Base-by-base conservation (phyloP, 495 filamentous ascomycete genomes). In the Penicillium odoratum region DNA sequence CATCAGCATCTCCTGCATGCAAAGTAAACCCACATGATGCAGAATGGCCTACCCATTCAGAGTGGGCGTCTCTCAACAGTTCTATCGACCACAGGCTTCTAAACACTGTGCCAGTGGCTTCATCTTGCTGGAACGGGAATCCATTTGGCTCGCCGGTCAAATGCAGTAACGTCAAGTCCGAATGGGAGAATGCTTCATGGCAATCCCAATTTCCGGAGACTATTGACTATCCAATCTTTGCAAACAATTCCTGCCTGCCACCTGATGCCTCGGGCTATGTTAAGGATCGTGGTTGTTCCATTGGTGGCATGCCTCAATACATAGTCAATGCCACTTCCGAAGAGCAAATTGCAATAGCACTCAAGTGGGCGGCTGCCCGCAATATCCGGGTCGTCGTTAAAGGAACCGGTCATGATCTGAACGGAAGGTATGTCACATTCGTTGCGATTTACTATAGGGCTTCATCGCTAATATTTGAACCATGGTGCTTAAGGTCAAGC, bases 391-490 rank as follows among this genome's bases (percentile, higher is more conserved):
- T 88, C 45, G 72, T 86, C 15, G 54, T 73, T 8, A 73, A 73
- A 70, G 77, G 78, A 29, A 81, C 76, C 1, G 80, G 79, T 9
- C 79, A 85, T 63, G 83, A 85, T 63, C 79, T 81, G 52, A 71
- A 65, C 26, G 83, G 78, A 28, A 74, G 82, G 69, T 72, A 56
- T 21, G 21, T 21, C 21, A 21, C 21, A 21, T 21, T 21, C 21
- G 21, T 21, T 21, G 21, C 21, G 21, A 21, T 21, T 21, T 21
- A 21, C 21, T 21, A 21, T 21, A 21, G 21, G 2, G 21, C 21
- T 21, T 21, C 21, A 21, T 21, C 21, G 21, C 21, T 21, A 21
- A 21, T 21, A 21, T 21, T 21, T 21, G 21, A 21, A 1, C 1
- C 21, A 21, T 21, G 21, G 21, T 21, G 21, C 21, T 21, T 21